Evolutionary conservation across 2,329 filamentous ascomycete genomes (phyloP).

Genomic region (Colletotrichum sp.): DNA sequence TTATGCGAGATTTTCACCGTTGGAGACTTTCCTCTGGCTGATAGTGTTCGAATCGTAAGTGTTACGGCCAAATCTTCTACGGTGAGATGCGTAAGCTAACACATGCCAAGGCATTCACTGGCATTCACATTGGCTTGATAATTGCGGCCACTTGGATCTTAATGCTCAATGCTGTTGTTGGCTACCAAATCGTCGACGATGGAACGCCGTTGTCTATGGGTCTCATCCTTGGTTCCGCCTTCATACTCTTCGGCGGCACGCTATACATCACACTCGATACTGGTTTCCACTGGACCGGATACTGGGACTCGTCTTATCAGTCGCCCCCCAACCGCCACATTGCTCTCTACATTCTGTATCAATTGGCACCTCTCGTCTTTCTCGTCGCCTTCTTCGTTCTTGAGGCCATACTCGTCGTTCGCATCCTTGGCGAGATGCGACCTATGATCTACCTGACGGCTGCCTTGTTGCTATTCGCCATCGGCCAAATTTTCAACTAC

Average conservation of each 20-base stretch:
- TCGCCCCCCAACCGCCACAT: constrained; percentile 72
- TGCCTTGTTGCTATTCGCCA: constrained; percentile 82
- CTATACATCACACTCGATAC: constrained; percentile 97
- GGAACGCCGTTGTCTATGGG: constrained; percentile 85
- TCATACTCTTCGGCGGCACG: constrained; percentile 81
- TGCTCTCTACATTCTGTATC: constrained; percentile 92
- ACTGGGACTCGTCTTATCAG: constrained; percentile 68
- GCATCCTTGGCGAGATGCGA: constrained; percentile 83
- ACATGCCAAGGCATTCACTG: constrained; percentile 75
- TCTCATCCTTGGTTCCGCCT: constrained; percentile 74
- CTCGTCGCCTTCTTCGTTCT: constrained; percentile 87
- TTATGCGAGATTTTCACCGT: constrained; percentile 98
- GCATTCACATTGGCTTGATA: constrained; percentile 89
- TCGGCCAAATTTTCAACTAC: constrained; percentile 96
- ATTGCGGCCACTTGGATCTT: constrained; percentile 89
- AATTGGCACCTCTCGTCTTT: constrained; percentile 86
- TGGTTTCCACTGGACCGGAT: constrained; percentile 81
- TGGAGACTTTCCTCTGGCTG: constrained; percentile 81
- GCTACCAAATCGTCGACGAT: constrained; percentile 92
- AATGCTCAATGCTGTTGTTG: constrained; percentile 89
- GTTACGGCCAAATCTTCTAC: background rate
- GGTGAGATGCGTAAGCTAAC: background rate
- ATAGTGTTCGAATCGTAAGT: constrained; percentile 73
- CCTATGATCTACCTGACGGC: constrained; percentile 88
- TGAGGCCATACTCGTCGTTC: constrained; percentile 82